Percentiles rank a stretch among this genome's conserved stretches.
phyloP scores from a whole-genome alignment of 805 yeast genomes.

The Candida vaughaniae region DNA sequence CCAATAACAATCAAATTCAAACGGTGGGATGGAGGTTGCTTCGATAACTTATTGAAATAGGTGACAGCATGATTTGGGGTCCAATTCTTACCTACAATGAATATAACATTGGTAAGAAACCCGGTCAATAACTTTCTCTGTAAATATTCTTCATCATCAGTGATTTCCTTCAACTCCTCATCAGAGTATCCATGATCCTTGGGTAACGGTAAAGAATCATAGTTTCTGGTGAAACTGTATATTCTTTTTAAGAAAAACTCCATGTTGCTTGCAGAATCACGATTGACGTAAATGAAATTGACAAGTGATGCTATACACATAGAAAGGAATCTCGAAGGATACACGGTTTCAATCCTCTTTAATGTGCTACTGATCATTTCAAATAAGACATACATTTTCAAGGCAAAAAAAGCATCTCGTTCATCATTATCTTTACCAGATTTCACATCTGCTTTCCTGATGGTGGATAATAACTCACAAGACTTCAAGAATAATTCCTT shows the following conservation, averaged over 20 bases:
- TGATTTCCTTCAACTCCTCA: slow-evolving; percentile 37
- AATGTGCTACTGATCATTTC: slow-evolving; percentile 64
- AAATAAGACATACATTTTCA: slow-evolving; percentile 63
- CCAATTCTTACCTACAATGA: slow-evolving; percentile 24
- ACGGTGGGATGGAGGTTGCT: not conserved
- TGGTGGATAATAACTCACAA: slow-evolving; percentile 57
- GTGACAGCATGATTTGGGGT: slow-evolving; percentile 9
- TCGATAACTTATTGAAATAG: slow-evolving; percentile 15
- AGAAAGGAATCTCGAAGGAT: slow-evolving; percentile 77
- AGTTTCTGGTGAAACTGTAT: slow-evolving; percentile 58
- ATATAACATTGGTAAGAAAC: slow-evolving; percentile 54
- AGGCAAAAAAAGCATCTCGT: slow-evolving; percentile 38
- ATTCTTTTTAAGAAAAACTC: slow-evolving; percentile 53
- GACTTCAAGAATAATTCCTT: slow-evolving; percentile 73
- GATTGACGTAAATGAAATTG: slow-evolving; percentile 47
- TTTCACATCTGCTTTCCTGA: slow-evolving; percentile 25
- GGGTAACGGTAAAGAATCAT: slow-evolving; percentile 36
- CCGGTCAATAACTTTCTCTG: slow-evolving; percentile 67
- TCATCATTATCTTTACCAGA: slow-evolving; percentile 10
- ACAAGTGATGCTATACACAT: slow-evolving; percentile 63
- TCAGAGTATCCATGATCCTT: slow-evolving; percentile 38
- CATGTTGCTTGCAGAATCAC: slow-evolving; percentile 11
- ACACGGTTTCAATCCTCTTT: slow-evolving; percentile 60
- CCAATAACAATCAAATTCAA: slow-evolving; percentile 16
- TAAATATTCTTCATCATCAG: slow-evolving; percentile 57